phyloP scores from a whole-genome alignment of 495 filamentous ascomycete species.

The Penicillium longicatenatum region DNA sequence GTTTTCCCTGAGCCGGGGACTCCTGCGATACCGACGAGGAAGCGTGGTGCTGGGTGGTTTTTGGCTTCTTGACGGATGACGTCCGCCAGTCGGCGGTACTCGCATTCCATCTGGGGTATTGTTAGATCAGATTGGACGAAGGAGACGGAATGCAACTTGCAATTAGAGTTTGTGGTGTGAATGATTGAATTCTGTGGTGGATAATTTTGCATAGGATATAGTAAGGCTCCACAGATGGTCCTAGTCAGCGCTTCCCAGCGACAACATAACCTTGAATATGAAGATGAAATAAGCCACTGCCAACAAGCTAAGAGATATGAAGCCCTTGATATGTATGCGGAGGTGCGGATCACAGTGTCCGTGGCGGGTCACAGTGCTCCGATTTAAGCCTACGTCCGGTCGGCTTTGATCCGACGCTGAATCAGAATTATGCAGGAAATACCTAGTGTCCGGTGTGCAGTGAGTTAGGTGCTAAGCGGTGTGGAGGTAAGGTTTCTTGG shows the following conservation, averaged over 20 bases:
- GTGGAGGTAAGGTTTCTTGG: background rate
- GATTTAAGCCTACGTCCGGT: slow-evolving; percentile 15
- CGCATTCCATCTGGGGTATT: slow-evolving; percentile 25
- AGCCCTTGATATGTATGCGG: slow-evolving; percentile 20
- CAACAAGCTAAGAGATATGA: background rate
- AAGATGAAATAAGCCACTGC: background rate
- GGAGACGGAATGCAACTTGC: background rate
- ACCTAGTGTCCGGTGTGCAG: background rate
- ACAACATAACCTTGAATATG: background rate
- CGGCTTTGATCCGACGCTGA: slow-evolving; percentile 20
- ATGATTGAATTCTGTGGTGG: background rate
- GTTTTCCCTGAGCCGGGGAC: slow-evolving; percentile 52
- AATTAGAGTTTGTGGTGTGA: background rate
- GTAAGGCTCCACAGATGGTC: background rate
- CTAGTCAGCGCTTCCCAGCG: background rate
- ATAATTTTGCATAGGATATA: background rate
- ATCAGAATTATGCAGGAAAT: background rate
- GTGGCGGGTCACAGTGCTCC: slow-evolving; percentile 38
- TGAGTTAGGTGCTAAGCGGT: background rate
- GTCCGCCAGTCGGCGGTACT: slow-evolving; percentile 28
- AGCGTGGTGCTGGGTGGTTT: slow-evolving; percentile 24
- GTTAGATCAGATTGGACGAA: background rate
- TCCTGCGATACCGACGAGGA: slow-evolving; percentile 46
- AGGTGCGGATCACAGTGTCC: slow-evolving; percentile 15
- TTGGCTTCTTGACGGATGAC: slow-evolving; percentile 25